phyloP scores from a whole-genome alignment of 1,284 basidiomycete genomes.

The Puccinia coronata region DNA sequence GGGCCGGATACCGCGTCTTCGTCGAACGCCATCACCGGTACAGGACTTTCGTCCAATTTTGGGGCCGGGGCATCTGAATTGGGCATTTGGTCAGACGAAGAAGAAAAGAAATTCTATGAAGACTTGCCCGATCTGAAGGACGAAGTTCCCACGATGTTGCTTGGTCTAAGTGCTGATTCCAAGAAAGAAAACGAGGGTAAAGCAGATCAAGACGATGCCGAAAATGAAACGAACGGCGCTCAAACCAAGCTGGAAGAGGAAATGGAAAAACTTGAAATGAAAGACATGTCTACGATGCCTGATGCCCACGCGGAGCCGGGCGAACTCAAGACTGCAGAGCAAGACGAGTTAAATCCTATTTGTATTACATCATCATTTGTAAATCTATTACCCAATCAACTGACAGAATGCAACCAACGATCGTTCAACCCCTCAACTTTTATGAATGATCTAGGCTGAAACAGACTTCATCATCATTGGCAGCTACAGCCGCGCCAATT shows the following conservation, averaged over 20 bases:
- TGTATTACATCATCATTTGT: not conserved
- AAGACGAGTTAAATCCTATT: conserved; percentile 53
- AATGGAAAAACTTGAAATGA: conserved; percentile 44
- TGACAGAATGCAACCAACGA: not conserved
- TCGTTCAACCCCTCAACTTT: conserved; percentile 28
- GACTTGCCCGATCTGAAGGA: conserved; percentile 88
- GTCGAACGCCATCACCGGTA: conserved; percentile 43
- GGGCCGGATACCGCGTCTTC: conserved; percentile 4
- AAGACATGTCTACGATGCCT: conserved; percentile 54
- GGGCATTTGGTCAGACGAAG: conserved; percentile 94
- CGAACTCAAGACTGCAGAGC: conserved; percentile 58
- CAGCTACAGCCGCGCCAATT: conserved; percentile 63
- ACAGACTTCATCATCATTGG: conserved; percentile 62
- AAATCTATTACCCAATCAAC: not conserved
- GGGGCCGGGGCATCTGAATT: conserved; percentile 35
- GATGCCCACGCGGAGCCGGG: not conserved
- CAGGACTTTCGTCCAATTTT: conserved; percentile 37
- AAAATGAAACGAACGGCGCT: not conserved
- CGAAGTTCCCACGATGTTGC: conserved; percentile 80
- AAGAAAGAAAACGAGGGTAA: conserved; percentile 18
- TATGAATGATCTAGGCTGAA: conserved; percentile 61
- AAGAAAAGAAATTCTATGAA: conserved; percentile 91
- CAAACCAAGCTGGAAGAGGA: conserved; percentile 38
- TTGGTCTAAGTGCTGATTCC: conserved; percentile 64
- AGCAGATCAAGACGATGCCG: not conserved